Evolutionary conservation across 306 rosid genomes (phyloP).

Genomic region (Mimosa bimucronata): DNA sequence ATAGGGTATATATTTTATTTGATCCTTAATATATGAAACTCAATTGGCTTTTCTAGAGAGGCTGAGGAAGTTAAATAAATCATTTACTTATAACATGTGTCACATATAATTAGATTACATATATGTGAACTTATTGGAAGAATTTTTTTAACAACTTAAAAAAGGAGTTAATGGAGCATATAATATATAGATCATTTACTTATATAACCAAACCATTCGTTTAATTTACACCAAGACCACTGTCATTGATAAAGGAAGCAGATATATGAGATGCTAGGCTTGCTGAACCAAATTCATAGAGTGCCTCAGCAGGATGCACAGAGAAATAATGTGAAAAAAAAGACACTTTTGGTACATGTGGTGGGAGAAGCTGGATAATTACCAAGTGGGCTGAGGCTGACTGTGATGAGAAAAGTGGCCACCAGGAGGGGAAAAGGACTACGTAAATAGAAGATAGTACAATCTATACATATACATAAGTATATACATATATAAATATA

Average conservation of each 20-base stretch:
- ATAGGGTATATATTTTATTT: too few relatives aligned
- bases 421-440: neutral
- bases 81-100: too few relatives aligned
- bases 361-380: neutral
- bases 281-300: neutral
- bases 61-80: too few relatives aligned
- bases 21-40: too few relatives aligned
- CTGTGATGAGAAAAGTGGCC: neutral
- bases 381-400: neutral
- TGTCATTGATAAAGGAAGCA: neutral
- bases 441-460: neutral
- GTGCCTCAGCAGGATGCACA: constrained; percentile 8
- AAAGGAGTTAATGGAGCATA: too few relatives aligned
- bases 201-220: neutral
- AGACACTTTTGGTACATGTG: constrained; percentile 5
- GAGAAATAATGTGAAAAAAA: neutral
- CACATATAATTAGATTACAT: too few relatives aligned
- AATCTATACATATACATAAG: too few relatives aligned
- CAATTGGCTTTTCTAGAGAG: too few relatives aligned
- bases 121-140: too few relatives aligned
- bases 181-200: too few relatives aligned
- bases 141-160: too few relatives aligned
- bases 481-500: too few relatives aligned
- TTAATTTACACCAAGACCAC: neutral
- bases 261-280: neutral